Evolutionary conservation across 441 rosid species (phyloP).

Genomic region (Aquilaria agallochum): DNA sequence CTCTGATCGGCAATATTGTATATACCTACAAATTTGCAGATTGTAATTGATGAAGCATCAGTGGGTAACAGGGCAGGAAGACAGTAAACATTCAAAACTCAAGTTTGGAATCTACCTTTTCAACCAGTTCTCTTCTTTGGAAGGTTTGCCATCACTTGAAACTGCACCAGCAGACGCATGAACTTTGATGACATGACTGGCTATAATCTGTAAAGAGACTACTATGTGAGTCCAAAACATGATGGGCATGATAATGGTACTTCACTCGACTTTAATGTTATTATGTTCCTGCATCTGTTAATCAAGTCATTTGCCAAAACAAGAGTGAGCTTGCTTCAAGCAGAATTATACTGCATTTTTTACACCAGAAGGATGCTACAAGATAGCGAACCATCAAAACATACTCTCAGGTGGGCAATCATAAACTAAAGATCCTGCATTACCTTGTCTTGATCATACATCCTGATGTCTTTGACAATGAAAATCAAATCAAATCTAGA

Average conservation of each 20-base stretch:
- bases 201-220: slow-evolving; percentile 57
- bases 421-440: neutral
- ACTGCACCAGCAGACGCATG: slow-evolving; percentile 85
- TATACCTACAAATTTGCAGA: slow-evolving; percentile 44
- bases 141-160: slow-evolving; percentile 40
- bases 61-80: too few relatives aligned
- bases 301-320: too few relatives aligned
- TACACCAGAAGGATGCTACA: too few relatives aligned
- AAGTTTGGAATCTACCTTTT: slow-evolving; percentile 51
- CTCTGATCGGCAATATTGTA: slow-evolving; percentile 76
- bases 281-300: too few relatives aligned
- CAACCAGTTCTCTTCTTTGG: slow-evolving; percentile 93
- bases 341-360: too few relatives aligned
- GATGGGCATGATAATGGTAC: neutral
- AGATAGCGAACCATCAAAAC: too few relatives aligned
- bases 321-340: too few relatives aligned
- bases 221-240: neutral
- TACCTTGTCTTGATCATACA: slow-evolving; percentile 89
- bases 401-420: neutral
- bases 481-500: slow-evolving; percentile 96
- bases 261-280: too few relatives aligned
- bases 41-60: neutral
- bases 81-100: too few relatives aligned
- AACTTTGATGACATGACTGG: slow-evolving; percentile 87
- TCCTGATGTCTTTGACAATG: slow-evolving; percentile 89